These are phyloP conservation scores for Lentinus brumalis DNA, from an alignment of 768 basidiomycete genomes.

Conservation along the genomic window DNA sequence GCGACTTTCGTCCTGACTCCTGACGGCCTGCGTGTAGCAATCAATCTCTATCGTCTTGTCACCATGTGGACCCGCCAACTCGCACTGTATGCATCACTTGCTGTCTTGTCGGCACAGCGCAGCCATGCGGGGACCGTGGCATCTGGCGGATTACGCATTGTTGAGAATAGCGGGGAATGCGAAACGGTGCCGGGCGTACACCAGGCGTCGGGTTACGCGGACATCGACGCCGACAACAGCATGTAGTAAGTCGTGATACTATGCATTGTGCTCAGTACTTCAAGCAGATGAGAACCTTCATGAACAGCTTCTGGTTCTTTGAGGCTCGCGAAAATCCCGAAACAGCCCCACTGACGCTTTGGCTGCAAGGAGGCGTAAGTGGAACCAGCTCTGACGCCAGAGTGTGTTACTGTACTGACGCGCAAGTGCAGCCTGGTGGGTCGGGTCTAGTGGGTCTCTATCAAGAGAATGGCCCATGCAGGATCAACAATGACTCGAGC, in stretches of 20 bases:
- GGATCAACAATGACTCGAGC: conserved; percentile 54
- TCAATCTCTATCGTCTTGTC: too few species aligned
- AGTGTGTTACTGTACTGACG: background rate
- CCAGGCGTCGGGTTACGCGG: conserved; percentile 65
- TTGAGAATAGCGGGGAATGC: conserved; percentile 63
- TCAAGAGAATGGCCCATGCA: conserved; percentile 43
- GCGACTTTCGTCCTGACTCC: too few species aligned
- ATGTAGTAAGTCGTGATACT: conserved; percentile 45
- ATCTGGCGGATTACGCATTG: conserved; percentile 42
- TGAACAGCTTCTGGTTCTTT: conserved; percentile 69
- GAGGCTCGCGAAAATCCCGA: conserved; percentile 59
- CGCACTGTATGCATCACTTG: too few species aligned
- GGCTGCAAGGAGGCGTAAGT: conserved; percentile 61
- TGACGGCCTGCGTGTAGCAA: too few species aligned
- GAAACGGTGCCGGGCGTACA: conserved; percentile 62
- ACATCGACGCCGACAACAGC: conserved; percentile 54
- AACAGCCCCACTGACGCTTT: conserved; percentile 62
- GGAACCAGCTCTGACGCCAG: background rate
- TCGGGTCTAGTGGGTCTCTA: conserved; percentile 39
- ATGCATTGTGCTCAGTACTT: background rate
- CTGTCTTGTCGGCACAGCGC: conserved; percentile 8
- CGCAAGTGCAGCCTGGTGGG: conserved; percentile 34
- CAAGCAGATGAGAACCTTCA: background rate
- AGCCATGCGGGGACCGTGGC: background rate
- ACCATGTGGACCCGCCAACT: too few species aligned